These are phyloP conservation scores for Thelonectria blattea DNA, from an alignment of 2,329 filamentous ascomycete genomes.

Conservation along the genomic window DNA sequence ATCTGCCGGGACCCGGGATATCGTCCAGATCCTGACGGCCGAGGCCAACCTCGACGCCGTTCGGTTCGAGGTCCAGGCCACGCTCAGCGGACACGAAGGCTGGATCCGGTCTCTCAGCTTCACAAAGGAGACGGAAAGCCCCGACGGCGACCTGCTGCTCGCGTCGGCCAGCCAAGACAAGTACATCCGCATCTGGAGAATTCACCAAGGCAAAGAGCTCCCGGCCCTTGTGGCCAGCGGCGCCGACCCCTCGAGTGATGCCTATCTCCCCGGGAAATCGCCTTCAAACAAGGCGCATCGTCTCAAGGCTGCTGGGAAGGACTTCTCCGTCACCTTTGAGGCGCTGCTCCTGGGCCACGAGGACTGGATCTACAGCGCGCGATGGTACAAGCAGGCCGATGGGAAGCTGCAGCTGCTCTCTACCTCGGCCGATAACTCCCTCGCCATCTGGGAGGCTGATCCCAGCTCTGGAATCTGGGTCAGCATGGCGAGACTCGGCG, in stretches of 20 bases:
- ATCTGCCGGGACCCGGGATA: conserved; percentile 81
- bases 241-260: conserved; percentile 63
- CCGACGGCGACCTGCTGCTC: conserved; percentile 73
- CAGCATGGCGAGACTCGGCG: conserved; percentile 82
- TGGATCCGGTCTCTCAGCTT: conserved; percentile 92
- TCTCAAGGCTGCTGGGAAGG: conserved; percentile 65
- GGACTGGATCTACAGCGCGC: conserved; percentile 94
- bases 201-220: conserved; percentile 73
- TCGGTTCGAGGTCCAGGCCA: conserved; percentile 75
- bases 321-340: conserved; percentile 89
- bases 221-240: conserved; percentile 60
- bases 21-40: conserved; percentile 80
- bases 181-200: conserved; percentile 91
- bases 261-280: conserved; percentile 70
- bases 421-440: conserved; percentile 92
- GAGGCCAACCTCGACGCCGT: conserved; percentile 46
- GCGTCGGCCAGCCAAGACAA: conserved; percentile 97
- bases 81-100: conserved; percentile 86
- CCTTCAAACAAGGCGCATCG: conserved; percentile 89
- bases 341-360: conserved; percentile 93
- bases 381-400: conserved; percentile 67
- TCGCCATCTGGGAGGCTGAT: conserved; percentile 92
- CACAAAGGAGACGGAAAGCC: conserved; percentile 61
- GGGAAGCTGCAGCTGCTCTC: conserved; percentile 76
- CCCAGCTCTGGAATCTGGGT: conserved; percentile 87